Evolutionary conservation across 768 basidiomycete genomes (phyloP), one percentile per base, ranked within the genome.

Genomic region (Psilocybe sp.): DNA sequence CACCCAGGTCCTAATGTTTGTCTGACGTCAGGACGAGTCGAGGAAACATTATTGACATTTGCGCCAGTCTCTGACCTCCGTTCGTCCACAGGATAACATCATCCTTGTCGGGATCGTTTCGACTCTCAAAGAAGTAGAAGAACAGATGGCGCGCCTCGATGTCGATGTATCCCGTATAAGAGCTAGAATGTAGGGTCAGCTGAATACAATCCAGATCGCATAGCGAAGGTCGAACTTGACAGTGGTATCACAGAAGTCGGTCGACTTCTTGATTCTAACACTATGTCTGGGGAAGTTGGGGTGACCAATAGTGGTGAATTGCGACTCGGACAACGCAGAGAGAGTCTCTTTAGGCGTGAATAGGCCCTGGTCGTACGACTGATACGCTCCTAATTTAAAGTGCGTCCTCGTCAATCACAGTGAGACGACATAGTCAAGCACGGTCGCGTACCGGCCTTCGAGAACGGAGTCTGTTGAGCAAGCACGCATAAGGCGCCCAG

Each of bases 91-190:
- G 78, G 8, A 84, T 79, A 7, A 84, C 77, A 55, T 83, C 81
- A 60, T 84, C 82, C 47, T 68, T 77, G 33, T 73, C 75, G 5
- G 84, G 82, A 51, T 84, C 69, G 44, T 65, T 76, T 44, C 89
- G 69, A 49, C 81, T 84, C 62, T 89, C 85, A 61, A 89, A 89
- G 63, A 89, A 89, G 69, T 86, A 86, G 72, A 89, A 89, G 61
- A 85, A 85, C 14, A 85, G 55, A 58, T 85, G 84, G 4, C 82
- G 73, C 5, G 81, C 72, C 59, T 80, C 70, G 40, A 84, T 73
- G 51, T 86, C 84, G 47, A 87, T 82, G 56, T 86, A 86, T 8
- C 85, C 85, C 0, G 83, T 84, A 60, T 81, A 87, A 1, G 75
- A 67, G 18, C 80, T 84, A 35, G 32, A 16, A 34, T n/a, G 7